Base-by-base conservation (phyloP, 2,329 filamentous ascomycete species). In the Botrytis deweyae region DNA sequence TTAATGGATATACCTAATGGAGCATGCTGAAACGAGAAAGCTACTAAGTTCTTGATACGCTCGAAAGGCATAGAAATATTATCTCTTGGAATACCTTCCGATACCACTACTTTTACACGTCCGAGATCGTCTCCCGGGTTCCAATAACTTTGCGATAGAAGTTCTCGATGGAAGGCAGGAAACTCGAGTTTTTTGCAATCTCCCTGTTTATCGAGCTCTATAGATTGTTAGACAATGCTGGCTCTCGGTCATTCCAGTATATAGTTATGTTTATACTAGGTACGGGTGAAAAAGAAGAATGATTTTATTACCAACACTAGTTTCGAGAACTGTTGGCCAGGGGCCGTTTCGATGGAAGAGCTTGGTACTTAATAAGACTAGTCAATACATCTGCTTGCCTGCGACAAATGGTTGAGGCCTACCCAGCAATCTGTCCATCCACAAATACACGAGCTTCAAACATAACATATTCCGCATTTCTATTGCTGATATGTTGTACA, bases 11-110 rank as follows among this genome's bases (percentile, higher is more conserved):
- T 84, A 95, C 93, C 87, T 72, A 92, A 83, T 1, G 94, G 93
- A 49, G 92, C 94, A 84, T 96, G 93, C 79, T 96, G 93, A 78
- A 97, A 97, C 1, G 93, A 91, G 82, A 97, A 96, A 22, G 88
- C 88, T 38, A 94, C 88, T 63, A 94, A 82, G 78, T 95, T 93
- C 79, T 91, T 92, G 75, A 92, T 84, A 59, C 89, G 85, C 78
- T 93, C 90, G 76, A 92, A 89, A 0, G 89, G 87, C 61, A 84
- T 82, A 3, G 84, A 83, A 1, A 83, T 73, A 3, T 78, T 76
- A 84, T 87, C 85, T 55, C 89, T 84, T 16, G 87, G 85, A 74
- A 94, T 90, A 0, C 92, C 91, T 80, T 95, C 93, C 66, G 92
- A 90, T 74, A 97, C 87, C 72, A 94, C 82, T 40, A 97, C 82